Percentiles rank a stretch among this genome's conserved stretches.
phyloP scores from a whole-genome alignment of 169 alveolate genomes.

The Plasmodium gaboni region DNA sequence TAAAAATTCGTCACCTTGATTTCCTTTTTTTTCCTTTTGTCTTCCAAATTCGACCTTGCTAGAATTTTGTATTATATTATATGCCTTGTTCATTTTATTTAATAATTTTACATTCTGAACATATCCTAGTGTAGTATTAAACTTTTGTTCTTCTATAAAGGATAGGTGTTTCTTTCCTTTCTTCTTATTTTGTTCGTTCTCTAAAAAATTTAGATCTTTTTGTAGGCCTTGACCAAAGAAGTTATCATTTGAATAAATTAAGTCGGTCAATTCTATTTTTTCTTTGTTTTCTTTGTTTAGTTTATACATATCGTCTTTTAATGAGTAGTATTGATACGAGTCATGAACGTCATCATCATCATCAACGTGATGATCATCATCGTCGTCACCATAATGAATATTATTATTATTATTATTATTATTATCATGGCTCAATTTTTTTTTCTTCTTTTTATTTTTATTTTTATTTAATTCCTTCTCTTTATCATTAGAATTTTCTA shows the following conservation, averaged over 20 bases:
- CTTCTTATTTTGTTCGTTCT: conserved; percentile 1
- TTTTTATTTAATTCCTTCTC: neutral
- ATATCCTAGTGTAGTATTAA: conserved; percentile 13
- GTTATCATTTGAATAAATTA: conserved; percentile 1
- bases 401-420: no score
- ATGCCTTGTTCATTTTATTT: conserved; percentile 28
- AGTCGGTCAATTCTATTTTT: conserved; percentile 15
- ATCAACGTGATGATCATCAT: neutral
- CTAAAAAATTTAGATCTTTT: conserved; percentile 12
- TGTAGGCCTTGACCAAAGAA: neutral
- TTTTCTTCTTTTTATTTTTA: conserved; percentile 1
- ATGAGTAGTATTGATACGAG: conserved; percentile 16
- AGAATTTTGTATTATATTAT: conserved; percentile 26
- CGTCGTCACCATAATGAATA: neutral
- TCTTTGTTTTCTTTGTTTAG: conserved; percentile 22
- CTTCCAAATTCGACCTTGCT: conserved; percentile 20
- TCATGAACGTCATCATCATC: neutral
- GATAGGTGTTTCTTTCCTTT: conserved; percentile 1
- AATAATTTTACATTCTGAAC: conserved; percentile 17
- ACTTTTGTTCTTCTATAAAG: conserved; percentile 44
- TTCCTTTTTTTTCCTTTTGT: neutral
- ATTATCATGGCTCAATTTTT: neutral
- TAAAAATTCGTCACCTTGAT: conserved; percentile 23
- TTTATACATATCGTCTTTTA: conserved; percentile 43
- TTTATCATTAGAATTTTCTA: conserved; percentile 18